These are phyloP conservation scores for Orobanche coerulescens DNA, from an alignment of 257 asterid genomes.

Conservation along the genomic window DNA sequence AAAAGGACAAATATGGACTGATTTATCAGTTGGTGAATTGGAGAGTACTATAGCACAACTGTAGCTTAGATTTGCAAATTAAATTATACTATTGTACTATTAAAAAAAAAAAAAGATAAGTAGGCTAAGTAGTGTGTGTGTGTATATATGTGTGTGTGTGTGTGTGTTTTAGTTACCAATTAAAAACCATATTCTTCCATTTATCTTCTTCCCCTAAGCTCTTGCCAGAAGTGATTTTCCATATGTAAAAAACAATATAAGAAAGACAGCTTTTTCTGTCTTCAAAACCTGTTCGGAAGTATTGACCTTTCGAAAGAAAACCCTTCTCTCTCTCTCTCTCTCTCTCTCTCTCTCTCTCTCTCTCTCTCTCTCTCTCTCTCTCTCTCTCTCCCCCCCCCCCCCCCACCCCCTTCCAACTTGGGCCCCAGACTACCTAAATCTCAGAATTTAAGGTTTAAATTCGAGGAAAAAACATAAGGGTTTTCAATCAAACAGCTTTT, in stretches of 20 bases:
- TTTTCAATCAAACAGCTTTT: background rate
- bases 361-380: background rate
- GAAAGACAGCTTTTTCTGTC: constrained; percentile 25
- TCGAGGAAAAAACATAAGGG: background rate
- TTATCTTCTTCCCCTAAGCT: constrained; percentile 18
- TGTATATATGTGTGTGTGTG: background rate
- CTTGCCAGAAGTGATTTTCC: constrained; percentile 27
- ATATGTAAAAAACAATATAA: constrained; percentile 26
- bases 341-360: background rate
- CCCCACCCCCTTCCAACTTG: background rate
- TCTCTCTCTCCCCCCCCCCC: background rate
- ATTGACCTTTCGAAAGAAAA: constrained; percentile 17
- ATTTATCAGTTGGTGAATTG: background rate
- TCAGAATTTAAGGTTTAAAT: background rate
- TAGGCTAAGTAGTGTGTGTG: background rate
- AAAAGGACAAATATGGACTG: background rate
- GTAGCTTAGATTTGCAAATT: background rate
- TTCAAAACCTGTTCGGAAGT: constrained; percentile 17
- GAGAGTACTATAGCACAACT: constrained; percentile 1
- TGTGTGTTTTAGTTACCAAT: background rate
- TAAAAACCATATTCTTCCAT: constrained; percentile 10
- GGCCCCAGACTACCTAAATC: background rate
- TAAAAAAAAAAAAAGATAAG: background rate
- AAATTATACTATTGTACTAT: background rate
- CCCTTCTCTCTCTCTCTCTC: constrained; percentile 6